Evolutionary conservation across 2,329 filamentous ascomycete genomes (phyloP), one percentile per base, ranked within the genome.

Genomic region (Ceratocystis colombiana): DNA sequence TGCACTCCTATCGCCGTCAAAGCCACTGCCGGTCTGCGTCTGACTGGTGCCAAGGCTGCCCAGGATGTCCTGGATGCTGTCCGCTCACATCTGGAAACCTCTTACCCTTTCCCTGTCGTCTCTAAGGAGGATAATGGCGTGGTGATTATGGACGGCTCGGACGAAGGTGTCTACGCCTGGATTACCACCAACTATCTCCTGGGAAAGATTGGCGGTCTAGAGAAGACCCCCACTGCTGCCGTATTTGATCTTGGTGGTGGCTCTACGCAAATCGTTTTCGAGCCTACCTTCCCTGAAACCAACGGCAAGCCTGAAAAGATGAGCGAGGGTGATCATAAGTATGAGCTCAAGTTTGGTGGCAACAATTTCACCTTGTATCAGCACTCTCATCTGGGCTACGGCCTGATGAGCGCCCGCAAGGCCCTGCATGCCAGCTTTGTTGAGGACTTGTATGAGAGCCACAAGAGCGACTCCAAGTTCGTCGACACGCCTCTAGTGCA

Each of bases 161-260:
- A 96, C 73, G 94, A 99, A 78, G 94, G 94, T 74, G 93, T 99
- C 37, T 99, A 96, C 74, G 95, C 94, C 64, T 99, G 94, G 94
- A 96, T 99, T 75, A 99, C 94, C 5, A 94, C 91, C 70, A 99
- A 99, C 81, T 99, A 99, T 77, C 87, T 99, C 50, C 85, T 99
- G 28, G 93, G 93, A 73, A 97, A 97, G 79, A 97, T 99, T 76
- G 94, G 94, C 68, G 89, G 89, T 10, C 89, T 91, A 1, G 93
- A 96, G 74, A 85, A 92, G 75, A 90, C 84, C 69, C 88, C 90
- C 63, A 97, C 94, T 1, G 95, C 94, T 50, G 94, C 94, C 63
- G 86, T 96, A 68, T 96, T 99, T 73, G 94, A 99, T 74, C 87
- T 99, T 62, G 94, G 94, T 69, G 94, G 94, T 72, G 94, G 94